phyloP scores from a whole-genome alignment of 2,329 filamentous ascomycete genomes.

The Colletotrichum horii region DNA sequence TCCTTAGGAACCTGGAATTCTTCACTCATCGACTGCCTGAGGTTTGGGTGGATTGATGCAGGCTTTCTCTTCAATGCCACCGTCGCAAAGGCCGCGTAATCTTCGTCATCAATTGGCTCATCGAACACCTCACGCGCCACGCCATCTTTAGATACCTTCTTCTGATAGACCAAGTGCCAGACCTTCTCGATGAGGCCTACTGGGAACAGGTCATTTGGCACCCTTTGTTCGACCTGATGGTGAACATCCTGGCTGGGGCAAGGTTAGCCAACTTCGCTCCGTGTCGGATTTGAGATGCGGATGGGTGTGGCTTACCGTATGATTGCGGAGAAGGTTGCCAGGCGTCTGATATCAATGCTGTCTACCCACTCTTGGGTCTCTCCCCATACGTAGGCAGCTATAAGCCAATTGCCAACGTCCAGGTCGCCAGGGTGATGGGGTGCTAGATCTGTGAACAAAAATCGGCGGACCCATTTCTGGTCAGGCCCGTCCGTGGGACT shows the following conservation, averaged over 20 bases:
- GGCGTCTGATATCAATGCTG: not conserved
- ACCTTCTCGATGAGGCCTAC: not conserved
- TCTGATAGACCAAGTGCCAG: not conserved
- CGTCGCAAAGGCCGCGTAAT: not conserved
- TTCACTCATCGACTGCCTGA: accelerated
- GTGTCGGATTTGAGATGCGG: not conserved
- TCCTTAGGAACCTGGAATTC: not conserved
- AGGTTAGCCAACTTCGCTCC: not conserved
- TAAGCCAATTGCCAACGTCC: not conserved
- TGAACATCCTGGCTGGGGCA: not conserved
- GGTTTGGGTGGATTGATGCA: not conserved
- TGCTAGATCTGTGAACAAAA: not conserved
- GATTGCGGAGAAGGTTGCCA: not conserved
- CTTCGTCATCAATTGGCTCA: not conserved
- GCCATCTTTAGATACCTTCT: not conserved
- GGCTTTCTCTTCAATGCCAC: not conserved
- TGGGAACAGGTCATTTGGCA: too few relatives aligned
- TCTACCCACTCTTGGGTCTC: not conserved
- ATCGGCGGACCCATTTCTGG: not conserved
- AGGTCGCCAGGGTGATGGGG: accelerated
- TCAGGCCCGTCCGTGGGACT: not conserved
- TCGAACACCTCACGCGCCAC: not conserved
- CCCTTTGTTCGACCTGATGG: not conserved
- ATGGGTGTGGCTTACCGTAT: not conserved
- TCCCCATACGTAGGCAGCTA: not conserved